These are phyloP conservation scores for Quercus aquifolioides DNA, from an alignment of 306 rosid genomes.

Conservation along the genomic window DNA sequence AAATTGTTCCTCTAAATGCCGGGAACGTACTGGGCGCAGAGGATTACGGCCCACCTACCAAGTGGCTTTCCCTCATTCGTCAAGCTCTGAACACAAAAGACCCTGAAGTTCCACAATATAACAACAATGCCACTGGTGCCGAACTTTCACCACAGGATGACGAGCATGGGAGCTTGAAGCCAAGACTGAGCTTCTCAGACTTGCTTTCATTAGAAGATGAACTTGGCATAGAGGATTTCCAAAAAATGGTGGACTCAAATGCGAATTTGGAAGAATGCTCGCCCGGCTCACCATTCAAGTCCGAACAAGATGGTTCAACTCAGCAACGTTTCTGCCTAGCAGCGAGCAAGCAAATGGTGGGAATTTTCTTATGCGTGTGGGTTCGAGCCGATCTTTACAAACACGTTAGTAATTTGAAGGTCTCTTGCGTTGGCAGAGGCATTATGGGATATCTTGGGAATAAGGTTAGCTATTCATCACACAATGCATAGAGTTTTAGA, in stretches of 20 bases:
- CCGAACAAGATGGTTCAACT: not conserved
- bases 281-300: constrained; percentile 12
- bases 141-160: not conserved
- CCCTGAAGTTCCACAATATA: not conserved
- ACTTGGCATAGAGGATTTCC: constrained; percentile 5
- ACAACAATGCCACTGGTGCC: not conserved
- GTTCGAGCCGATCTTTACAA: constrained; percentile 42
- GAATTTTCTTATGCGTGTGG: constrained; percentile 84
- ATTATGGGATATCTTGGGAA: constrained; percentile 95
- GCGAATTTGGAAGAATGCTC: constrained; percentile 11
- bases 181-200: constrained; percentile 50
- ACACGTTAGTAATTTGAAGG: constrained; percentile 45
- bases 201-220: constrained; percentile 42
- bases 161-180: constrained; percentile 19
- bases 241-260: not conserved
- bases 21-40: constrained; percentile 88
- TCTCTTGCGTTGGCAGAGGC: constrained; percentile 82
- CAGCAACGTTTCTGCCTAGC: constrained; percentile 41
- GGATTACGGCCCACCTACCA: constrained; percentile 69
- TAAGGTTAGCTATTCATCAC: constrained; percentile 46
- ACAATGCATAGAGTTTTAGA: too few species aligned
- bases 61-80: constrained; percentile 65
- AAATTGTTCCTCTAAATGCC: constrained; percentile 86
- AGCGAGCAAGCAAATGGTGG: constrained; percentile 95
- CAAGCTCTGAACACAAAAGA: constrained; percentile 47